Evolutionary conservation across 768 basidiomycete genomes (phyloP).

Genomic region (Rhizopogon salebrosus): DNA sequence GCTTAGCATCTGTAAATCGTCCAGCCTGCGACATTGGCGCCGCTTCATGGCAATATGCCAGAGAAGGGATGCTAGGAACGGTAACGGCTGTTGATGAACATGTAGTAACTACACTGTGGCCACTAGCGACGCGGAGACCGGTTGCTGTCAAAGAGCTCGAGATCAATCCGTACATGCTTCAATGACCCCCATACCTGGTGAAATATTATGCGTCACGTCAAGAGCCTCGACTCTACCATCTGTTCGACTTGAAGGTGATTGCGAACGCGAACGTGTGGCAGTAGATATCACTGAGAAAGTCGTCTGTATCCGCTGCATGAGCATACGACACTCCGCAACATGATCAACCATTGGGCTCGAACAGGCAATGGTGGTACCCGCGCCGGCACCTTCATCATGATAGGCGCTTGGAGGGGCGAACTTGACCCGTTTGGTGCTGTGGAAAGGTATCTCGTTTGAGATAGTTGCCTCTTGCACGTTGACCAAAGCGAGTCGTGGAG

Average conservation of each 20-base stretch:
- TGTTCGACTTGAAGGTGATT: slow-evolving; percentile 19
- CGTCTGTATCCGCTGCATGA: slow-evolving; percentile 78
- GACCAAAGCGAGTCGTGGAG: slow-evolving; percentile 37
- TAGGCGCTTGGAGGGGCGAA: slow-evolving; percentile 65
- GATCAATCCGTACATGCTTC: background rate
- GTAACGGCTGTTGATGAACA: no score
- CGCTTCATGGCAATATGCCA: slow-evolving; percentile 70
- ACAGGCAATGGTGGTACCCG: slow-evolving; percentile 41
- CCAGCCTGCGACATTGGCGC: slow-evolving; percentile 84
- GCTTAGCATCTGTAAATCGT: slow-evolving; percentile 66
- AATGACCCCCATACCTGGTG: slow-evolving; percentile 1
- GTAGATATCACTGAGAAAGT: slow-evolving; percentile 76
- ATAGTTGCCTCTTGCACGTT: slow-evolving; percentile 41
- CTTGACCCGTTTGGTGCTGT: slow-evolving; percentile 78
- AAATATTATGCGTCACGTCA: background rate
- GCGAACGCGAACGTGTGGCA: slow-evolving; percentile 41
- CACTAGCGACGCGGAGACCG: background rate
- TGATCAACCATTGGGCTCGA: slow-evolving; percentile 63
- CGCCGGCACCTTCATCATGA: slow-evolving; percentile 45
- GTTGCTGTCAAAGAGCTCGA: background rate
- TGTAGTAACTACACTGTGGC: slow-evolving; percentile 20
- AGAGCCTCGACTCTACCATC: background rate
- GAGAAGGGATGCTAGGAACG: slow-evolving; percentile 42
- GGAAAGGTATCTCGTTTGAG: slow-evolving; percentile 44
- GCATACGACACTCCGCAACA: slow-evolving; percentile 67